phyloP scores from a whole-genome alignment of 805 yeast genomes.

The Starmera pachycereana region DNA sequence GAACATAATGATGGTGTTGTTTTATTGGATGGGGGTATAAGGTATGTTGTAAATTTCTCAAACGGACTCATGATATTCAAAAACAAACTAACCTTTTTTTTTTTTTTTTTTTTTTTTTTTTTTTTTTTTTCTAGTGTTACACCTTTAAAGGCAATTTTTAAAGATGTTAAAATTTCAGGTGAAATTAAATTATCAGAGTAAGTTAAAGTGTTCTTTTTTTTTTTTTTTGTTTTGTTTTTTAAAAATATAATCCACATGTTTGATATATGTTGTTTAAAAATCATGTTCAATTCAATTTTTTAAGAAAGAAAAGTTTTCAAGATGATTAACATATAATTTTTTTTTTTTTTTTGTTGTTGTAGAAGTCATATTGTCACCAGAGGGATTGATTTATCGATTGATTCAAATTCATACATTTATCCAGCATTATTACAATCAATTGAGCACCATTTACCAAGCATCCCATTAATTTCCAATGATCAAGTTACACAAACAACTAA shows the following conservation, averaged over 20 bases:
- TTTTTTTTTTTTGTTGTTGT: too few species aligned
- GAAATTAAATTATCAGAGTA: conserved; percentile 38
- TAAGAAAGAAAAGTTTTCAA: not conserved
- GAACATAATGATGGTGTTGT: conserved; percentile 22
- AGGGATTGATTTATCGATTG: conserved; percentile 21
- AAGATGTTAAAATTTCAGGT: conserved; percentile 44
- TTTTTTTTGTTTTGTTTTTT: too few species aligned
- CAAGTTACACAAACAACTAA: conserved; percentile 14
- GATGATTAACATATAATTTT: too few species aligned
- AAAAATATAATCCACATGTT: not conserved
- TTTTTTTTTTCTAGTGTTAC: conserved; percentile 41
- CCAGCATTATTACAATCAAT: conserved; percentile 26
- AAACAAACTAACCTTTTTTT: conserved; percentile 13
- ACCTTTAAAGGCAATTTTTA: conserved; percentile 64
- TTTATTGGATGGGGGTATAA: conserved; percentile 15
- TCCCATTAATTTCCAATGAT: conserved; percentile 16
- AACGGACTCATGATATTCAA: too few species aligned
- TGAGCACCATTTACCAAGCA: conserved; percentile 21
- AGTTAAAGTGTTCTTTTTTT: conserved; percentile 5
- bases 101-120: conserved; percentile 25
- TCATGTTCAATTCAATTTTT: not conserved
- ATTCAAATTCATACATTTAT: conserved; percentile 29
- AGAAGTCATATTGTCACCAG: not conserved
- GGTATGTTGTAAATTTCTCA: too few species aligned
- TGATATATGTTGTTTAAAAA: not conserved